Evolutionary conservation across 2,329 filamentous ascomycete species (phyloP).

Genomic region (Aspergillus hortae): DNA sequence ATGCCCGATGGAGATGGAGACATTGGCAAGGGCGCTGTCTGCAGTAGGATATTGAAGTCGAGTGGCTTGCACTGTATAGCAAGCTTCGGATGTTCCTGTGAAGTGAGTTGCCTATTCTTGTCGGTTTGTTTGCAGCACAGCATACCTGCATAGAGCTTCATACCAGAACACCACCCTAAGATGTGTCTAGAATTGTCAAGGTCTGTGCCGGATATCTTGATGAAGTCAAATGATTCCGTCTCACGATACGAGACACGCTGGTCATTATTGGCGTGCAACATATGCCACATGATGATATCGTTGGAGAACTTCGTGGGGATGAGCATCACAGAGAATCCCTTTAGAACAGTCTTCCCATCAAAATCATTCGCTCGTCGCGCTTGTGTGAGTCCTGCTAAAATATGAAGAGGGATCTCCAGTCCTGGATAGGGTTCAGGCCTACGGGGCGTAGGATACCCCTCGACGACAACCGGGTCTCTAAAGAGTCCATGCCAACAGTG

Average conservation of each 20-base stretch:
- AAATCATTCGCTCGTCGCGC: constrained; percentile 21
- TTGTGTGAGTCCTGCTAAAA: constrained; percentile 1
- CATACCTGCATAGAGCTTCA: constrained; percentile 17
- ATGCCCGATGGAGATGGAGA: too few species aligned
- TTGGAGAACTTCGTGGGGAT: constrained; percentile 17
- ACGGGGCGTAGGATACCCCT: constrained; percentile 26
- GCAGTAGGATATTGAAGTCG: too few species aligned
- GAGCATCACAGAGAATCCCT: constrained; percentile 35
- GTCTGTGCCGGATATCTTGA: neutral
- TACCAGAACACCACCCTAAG: constrained; percentile 30
- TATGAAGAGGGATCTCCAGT: constrained; percentile 24
- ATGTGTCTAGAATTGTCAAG: constrained; percentile 24
- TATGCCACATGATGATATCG: constrained; percentile 30
- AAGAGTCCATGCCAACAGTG: constrained; percentile 32
- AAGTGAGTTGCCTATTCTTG: neutral
- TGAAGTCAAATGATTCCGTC: constrained; percentile 1
- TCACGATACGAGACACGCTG: constrained; percentile 24
- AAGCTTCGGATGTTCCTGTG: too few species aligned
- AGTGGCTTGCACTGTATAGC: too few species aligned
- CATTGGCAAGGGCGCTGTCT: too few species aligned
- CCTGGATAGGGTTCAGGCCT: constrained; percentile 18
- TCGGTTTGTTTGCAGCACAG: constrained; percentile 6
- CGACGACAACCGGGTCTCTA: constrained; percentile 24
- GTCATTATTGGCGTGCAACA: constrained; percentile 14
- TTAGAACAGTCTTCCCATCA: constrained; percentile 25